Evolutionary conservation across 2,329 filamentous ascomycete genomes (phyloP).

Genomic region (Talaromyces sp.): DNA sequence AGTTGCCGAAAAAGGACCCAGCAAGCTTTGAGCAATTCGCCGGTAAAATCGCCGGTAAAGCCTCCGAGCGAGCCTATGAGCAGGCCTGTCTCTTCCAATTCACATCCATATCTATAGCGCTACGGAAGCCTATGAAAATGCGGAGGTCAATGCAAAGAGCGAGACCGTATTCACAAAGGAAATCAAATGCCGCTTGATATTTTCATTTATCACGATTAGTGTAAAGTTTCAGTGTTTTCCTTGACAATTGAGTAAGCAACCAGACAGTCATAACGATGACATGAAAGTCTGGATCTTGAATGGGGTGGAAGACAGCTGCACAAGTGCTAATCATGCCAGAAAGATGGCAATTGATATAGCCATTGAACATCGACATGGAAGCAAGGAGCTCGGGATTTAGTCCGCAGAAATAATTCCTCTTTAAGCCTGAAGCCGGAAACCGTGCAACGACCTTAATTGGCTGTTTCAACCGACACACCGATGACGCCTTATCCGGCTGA

Average conservation of each 20-base stretch:
- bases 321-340: background rate
- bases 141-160: background rate
- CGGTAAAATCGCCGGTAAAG: background rate
- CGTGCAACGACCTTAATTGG: background rate
- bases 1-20: background rate
- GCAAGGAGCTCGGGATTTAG: too few relatives aligned
- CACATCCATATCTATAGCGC: background rate
- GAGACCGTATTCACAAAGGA: background rate
- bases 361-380: too few relatives aligned
- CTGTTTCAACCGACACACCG: background rate
- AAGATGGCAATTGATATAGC: too few relatives aligned
- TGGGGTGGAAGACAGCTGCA: too few relatives aligned
- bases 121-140: background rate
- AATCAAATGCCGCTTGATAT: background rate
- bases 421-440: background rate
- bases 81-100: background rate
- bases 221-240: background rate
- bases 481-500: background rate
- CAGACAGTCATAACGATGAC: background rate
- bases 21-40: background rate
- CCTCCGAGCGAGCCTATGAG: background rate
- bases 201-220: background rate
- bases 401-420: too few relatives aligned
- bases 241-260: background rate
- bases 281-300: background rate